Evolutionary conservation across 495 filamentous ascomycete genomes (phyloP), one percentile per base, ranked within the genome.

Genomic region (Aspergillus kassunensis): DNA sequence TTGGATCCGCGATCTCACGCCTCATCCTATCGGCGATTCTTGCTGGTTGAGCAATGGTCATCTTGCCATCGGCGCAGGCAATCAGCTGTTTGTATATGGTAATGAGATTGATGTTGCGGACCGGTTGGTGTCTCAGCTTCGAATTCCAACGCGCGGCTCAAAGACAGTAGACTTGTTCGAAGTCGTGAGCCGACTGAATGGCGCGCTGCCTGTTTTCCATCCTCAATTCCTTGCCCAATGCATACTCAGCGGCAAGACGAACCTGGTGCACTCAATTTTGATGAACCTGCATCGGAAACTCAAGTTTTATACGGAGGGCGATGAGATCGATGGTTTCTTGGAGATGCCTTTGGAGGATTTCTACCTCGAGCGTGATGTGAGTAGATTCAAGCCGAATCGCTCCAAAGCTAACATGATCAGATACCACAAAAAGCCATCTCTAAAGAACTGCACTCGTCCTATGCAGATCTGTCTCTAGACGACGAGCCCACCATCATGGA

Each of bases 21-120:
- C 91, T 34, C 89, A 95, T 61, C 90, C 89, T 0, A 96, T 99
- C 51, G 90, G 90, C 4, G 92, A 96, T 59, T 92, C 90, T 5
- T 86, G 85, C 30, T 99, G 93, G 93, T 73, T 96, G 15, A 83
- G 82, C 44, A 83, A 85, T 56, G 91, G 91, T 6, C 81, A 89
- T 57, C 75, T 97, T 6, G 84, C 93, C 21, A 84, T 99, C 27
- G 91, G 89, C 6, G 85, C 89, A 3, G 93, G 95, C 0, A 96
- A 96, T 60, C 92, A 96, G 60, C 70, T 99, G n/a, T 91, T 95
- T 66, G 74, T 96, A 2, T 87, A 88, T 62, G 89, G 90, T 53
- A 82, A 91, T 42, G 74, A 80, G 18, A 79, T 93, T 34, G 80
- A 89, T 49, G 71, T 81, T 18, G 75, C 76, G 4, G 77, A 84